Evolutionary conservation across 2,329 filamentous ascomycete species (phyloP), one percentile per base, ranked within the genome.

Genomic region (Cercospora brassicicola): DNA sequence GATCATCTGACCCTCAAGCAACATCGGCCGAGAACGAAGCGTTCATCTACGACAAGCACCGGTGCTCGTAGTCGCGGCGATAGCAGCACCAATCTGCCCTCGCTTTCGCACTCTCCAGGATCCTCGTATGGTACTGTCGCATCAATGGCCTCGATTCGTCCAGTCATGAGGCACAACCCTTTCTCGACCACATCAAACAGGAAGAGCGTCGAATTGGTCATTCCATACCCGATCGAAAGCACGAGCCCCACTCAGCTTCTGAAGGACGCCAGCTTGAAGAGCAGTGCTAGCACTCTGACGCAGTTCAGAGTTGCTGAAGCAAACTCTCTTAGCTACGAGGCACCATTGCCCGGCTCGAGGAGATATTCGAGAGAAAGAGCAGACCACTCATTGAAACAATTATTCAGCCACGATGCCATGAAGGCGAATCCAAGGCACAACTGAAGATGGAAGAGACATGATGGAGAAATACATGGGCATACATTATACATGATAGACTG

Each of bases 31-130:
- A 57, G 66, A 59, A 67, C 62, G 31, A 64, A 10, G 78, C 79
- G 64, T 23, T 33, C 70, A 7, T 67, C 57, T n/a, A 66, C 64
- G 15, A 69, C 56, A 13, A 56, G 67, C 56, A 69, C 63, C 13
- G 66, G 62, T 31, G 64, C 39, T 18, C 26, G 26, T 30, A 63
- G 59, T 26, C 51, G 65, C 18, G 56, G 62, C 26, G 66, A 68
- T 20, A 68, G 68, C 63, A 67, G 75, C 67, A 80, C 76, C 70
- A 75, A 77, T 64, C 73, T 81, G 28, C 82, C 83, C 4, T 84
- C 82, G 15, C 77, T 84, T 57, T 80, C 80, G 31, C 81, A 84
- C 71, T 83, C 83, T 3, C 82, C 83, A 8, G 77, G 80, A 28
- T 83, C 81, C 7, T 82, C 81, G 7, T 73, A 80, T 64, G 81